Base-by-base conservation (phyloP, 768 basidiomycete genomes). In the Suillus discolor region DNA sequence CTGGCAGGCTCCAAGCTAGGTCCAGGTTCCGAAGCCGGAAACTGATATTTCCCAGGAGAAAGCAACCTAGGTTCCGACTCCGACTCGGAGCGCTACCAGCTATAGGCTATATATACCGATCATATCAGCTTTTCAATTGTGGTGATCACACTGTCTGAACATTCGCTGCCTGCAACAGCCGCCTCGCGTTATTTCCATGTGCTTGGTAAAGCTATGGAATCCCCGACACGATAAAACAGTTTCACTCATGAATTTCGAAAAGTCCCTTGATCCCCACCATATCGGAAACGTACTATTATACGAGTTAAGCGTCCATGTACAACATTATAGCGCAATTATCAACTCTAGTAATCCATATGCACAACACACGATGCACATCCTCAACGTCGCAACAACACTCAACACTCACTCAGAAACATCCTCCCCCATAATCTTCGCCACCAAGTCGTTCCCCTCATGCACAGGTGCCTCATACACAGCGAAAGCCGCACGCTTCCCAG, bases 381-480 rank as follows among this genome's bases (percentile, higher is more conserved):
- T 4, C 51, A 31, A 31, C 31, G 31, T 6, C 6, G 31, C 31
- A 31, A 31, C 18, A 55, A 34, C 54, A 55, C 20, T 34, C 54
- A 54, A 31, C 53, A 72, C 62, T 70, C 53, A 72, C 62, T 70
- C 73, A 25, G 70, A 2, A 6, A 65, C 65, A 1, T 78, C 77
- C 64, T 83, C 83, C 1, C 87, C 89, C 74, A 91, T 80, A 78
- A 93, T 85, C 72, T 83, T 87, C 62, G 90, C 89, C 63, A 94
- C 79, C 38, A 85, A 81, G 71, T 92, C 89, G 49, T 88, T 89
- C 34, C 85, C 89, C 62, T 84, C 82, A 67, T 89, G 85, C 67
- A 75, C 78, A 7, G 89, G 85, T 1, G 87, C 86, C 68, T 92
- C 85, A 68, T 89, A 94, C 51, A 94, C 93, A 64, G 91, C 92